Conservation (phyloP, 1,139 yeast species). For the Insectozyma bohioensis region DNA sequence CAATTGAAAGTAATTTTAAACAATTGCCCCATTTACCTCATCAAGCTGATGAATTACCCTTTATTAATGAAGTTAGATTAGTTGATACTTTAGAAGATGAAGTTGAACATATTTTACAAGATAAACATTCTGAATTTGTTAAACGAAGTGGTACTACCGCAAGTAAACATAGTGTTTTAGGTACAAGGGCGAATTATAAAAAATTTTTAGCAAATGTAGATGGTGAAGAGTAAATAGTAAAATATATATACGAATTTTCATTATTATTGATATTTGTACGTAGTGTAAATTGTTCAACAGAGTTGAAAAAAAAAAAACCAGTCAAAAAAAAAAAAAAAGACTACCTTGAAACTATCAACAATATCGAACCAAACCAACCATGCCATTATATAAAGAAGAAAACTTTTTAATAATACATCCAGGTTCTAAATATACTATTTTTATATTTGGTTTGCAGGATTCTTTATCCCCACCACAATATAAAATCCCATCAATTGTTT, state of each 20-base stretch:
- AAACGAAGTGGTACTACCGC: slow-evolving; percentile 31
- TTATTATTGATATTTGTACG: too few species aligned
- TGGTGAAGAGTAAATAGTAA: too few species aligned
- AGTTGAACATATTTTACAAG: slow-evolving; percentile 3
- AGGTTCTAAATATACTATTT: slow-evolving; percentile 74
- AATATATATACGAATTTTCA: too few species aligned
- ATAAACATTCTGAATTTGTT: slow-evolving; percentile 4
- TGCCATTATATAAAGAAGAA: slow-evolving; percentile 65
- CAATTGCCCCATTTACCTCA: slow-evolving; percentile 17
- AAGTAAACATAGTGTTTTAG: slow-evolving; percentile 34
- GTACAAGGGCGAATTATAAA: slow-evolving; percentile 41
- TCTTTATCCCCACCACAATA: slow-evolving; percentile 74
- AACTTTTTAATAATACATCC: slow-evolving; percentile 69
- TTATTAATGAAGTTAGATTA: slow-evolving; percentile 38
- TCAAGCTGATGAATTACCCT: slow-evolving; percentile 34
- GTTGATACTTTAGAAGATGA: slow-evolving; percentile 14
- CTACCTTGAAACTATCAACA: slow-evolving; percentile 4
- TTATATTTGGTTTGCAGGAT: slow-evolving; percentile 81
- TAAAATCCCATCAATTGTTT: slow-evolving; percentile 75
- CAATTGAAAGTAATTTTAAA: slow-evolving; percentile 5
- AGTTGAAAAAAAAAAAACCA: slow-evolving; percentile 3
- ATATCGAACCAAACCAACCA: slow-evolving; percentile 14
- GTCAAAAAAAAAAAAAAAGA: slow-evolving; percentile 2
- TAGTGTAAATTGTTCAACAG: slow-evolving; percentile 1
- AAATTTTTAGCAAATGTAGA: slow-evolving; percentile 37